Percentiles rank a stretch among this genome's conserved stretches.
Conservation (phyloP, 768 basidiomycete genomes). For the Infundibulicybe gibba region DNA sequence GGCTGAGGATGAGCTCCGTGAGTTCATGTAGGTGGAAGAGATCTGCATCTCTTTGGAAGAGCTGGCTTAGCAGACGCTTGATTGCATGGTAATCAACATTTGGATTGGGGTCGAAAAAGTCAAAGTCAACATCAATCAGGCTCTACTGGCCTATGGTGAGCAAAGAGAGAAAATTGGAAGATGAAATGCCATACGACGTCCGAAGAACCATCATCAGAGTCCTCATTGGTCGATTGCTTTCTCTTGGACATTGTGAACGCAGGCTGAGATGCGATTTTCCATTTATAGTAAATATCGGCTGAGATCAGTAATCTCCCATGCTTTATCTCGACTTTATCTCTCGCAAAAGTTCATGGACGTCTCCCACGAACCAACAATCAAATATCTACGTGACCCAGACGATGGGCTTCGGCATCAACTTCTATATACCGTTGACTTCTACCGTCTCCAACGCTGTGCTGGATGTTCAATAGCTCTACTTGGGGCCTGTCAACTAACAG, state of each 20-base stretch:
- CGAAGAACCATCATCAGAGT: slow-evolving; percentile 34
- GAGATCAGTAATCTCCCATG: too few species aligned
- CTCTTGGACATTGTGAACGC: slow-evolving; percentile 44
- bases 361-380: too few species aligned
- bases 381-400: too few species aligned
- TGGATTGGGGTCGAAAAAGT: slow-evolving; percentile 88
- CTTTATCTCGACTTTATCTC: too few species aligned
- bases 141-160: slow-evolving; percentile 34
- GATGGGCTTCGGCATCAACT: too few species aligned
- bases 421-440: too few species aligned
- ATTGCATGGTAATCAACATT: slow-evolving; percentile 83
- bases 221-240: slow-evolving; percentile 42
- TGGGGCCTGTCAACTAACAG: too few species aligned
- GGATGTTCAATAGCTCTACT: too few species aligned
- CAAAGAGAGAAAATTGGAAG: not conserved
- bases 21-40: slow-evolving; percentile 68
- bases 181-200: slow-evolving; percentile 18
- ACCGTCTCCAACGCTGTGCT: too few species aligned
- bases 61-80: slow-evolving; percentile 66
- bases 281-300: too few species aligned
- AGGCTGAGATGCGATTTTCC: too few species aligned
- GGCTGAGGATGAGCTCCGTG: slow-evolving; percentile 73
- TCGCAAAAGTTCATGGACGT: too few species aligned
- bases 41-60: slow-evolving; percentile 74
- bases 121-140: slow-evolving; percentile 86